phyloP scores from a whole-genome alignment of 2,329 filamentous ascomycete genomes.

The Mycocentrospora acerina region DNA sequence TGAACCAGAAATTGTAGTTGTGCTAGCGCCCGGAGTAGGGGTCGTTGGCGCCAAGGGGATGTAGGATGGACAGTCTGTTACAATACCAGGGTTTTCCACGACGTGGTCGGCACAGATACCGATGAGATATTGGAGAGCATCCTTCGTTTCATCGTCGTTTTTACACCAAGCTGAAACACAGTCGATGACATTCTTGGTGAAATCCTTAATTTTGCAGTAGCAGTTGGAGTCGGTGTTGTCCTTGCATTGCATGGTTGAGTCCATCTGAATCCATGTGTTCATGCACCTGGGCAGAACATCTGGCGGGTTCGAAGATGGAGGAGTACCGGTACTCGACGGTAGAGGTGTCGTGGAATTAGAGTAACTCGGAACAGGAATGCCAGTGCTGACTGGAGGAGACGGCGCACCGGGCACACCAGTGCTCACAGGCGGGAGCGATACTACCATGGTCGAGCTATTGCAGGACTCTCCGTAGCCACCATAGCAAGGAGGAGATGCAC shows the following conservation, averaged over 20 bases:
- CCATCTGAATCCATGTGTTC: slow-evolving; percentile 77
- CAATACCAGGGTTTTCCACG: slow-evolving; percentile 77
- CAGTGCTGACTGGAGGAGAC: slow-evolving; percentile 11
- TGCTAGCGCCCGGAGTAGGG: slow-evolving; percentile 4
- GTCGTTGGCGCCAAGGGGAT: slow-evolving; percentile 45
- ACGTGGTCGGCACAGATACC: slow-evolving; percentile 83
- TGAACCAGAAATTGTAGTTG: slow-evolving; percentile 7
- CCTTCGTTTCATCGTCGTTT: slow-evolving; percentile 63
- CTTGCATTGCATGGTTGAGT: slow-evolving; percentile 64
- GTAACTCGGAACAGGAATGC: slow-evolving; percentile 15
- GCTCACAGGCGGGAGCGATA: slow-evolving; percentile 7
- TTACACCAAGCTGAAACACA: slow-evolving; percentile 77
- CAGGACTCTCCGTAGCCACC: slow-evolving; percentile 18
- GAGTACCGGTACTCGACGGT: slow-evolving; percentile 4
- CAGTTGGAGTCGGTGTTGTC: slow-evolving; percentile 81
- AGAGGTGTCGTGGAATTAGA: slow-evolving; percentile 15
- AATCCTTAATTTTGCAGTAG: slow-evolving; percentile 80
- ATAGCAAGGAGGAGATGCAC: slow-evolving; percentile 2
- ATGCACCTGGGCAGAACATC: slow-evolving; percentile 80
- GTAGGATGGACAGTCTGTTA: slow-evolving; percentile 69
- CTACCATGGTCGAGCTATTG: slow-evolving; percentile 12
- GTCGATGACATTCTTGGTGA: slow-evolving; percentile 76
- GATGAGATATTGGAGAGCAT: slow-evolving; percentile 80
- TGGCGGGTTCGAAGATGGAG: slow-evolving; percentile 52
- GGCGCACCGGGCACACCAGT: slow-evolving; percentile 5